Percentiles rank a stretch among this genome's conserved stretches.
These are phyloP conservation scores for Brassica hybrid DNA, from an alignment of 441 rosid species.

Conservation along the genomic window DNA sequence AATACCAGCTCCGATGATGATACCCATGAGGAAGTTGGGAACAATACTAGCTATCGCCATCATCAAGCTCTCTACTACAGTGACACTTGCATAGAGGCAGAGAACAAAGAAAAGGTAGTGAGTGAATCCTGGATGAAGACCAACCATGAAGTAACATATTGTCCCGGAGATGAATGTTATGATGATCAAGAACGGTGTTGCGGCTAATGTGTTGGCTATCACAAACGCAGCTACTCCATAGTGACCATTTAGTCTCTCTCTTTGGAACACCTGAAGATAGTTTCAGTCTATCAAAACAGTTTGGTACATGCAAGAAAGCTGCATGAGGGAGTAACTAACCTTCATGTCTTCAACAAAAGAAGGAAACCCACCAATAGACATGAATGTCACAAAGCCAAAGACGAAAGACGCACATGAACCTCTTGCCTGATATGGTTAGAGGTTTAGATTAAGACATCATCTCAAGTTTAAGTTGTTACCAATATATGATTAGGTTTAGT, in stretches of 20 bases:
- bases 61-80: slow-evolving; percentile 98
- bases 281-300: slow-evolving; percentile 14
- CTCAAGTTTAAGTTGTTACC: neutral
- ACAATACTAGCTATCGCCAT: slow-evolving; percentile 94
- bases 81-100: slow-evolving; percentile 92
- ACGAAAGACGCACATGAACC: slow-evolving; percentile 96
- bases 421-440: slow-evolving; percentile 65
- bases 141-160: slow-evolving; percentile 95
- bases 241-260: slow-evolving; percentile 94
- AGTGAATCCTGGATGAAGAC: slow-evolving; percentile 86
- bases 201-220: slow-evolving; percentile 87
- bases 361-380: slow-evolving; percentile 99
- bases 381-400: slow-evolving; percentile 95
- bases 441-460: slow-evolving; percentile 14
- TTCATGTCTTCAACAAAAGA: slow-evolving; percentile 98
- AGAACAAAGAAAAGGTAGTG: slow-evolving; percentile 90
- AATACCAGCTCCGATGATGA: slow-evolving; percentile 95
- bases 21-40: slow-evolving; percentile 99
- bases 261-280: slow-evolving; percentile 77
- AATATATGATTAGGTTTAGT: slow-evolving; percentile 6
- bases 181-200: slow-evolving; percentile 81
- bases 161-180: slow-evolving; percentile 93
- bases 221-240: slow-evolving; percentile 90
- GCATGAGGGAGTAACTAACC: slow-evolving; percentile 46
- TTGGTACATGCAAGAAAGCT: slow-evolving; percentile 12